phyloP scores from a whole-genome alignment of 2,329 filamentous ascomycete genomes.

The Pseudopyricularia javanii region DNA sequence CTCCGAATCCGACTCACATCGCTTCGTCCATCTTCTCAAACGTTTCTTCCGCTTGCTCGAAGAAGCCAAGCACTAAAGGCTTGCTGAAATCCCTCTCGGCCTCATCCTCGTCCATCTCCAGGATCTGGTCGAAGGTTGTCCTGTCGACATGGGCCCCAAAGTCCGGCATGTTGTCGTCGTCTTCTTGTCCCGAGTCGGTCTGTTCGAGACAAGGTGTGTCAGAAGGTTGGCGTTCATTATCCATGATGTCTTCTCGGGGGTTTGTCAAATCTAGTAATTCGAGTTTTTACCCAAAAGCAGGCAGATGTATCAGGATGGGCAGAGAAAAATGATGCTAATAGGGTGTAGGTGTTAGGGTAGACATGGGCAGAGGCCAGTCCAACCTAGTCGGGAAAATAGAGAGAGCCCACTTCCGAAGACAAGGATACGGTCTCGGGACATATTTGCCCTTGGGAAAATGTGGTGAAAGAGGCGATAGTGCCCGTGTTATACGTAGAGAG shows the following conservation, averaged over 20 bases:
- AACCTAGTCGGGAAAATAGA: not conserved
- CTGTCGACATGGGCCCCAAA: constrained; percentile 69
- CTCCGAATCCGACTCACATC: constrained; percentile 53
- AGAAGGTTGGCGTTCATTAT: not conserved
- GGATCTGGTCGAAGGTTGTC: constrained; percentile 80
- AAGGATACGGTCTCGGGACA: not conserved
- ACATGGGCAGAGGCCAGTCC: not conserved
- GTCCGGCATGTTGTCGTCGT: constrained; percentile 26
- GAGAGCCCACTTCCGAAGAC: not conserved
- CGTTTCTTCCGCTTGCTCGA: constrained; percentile 78
- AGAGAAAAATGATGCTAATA: not conserved
- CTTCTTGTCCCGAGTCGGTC: not conserved
- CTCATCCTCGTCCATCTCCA: constrained; percentile 95
- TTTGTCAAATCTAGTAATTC: not conserved
- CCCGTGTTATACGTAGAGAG: not conserved
- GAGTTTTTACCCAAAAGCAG: not conserved
- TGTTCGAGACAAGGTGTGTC: not conserved
- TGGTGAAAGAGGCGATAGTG: not conserved
- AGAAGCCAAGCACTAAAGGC: constrained; percentile 84
- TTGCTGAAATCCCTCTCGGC: constrained; percentile 77
- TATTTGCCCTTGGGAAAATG: not conserved
- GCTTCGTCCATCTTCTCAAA: constrained; percentile 73
- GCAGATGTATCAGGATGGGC: no score
- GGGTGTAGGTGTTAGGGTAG: not conserved
- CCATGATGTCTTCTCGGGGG: not conserved